Evolutionary conservation across 2,329 filamentous ascomycete genomes (phyloP).

Genomic region (Epichloe festucae): DNA sequence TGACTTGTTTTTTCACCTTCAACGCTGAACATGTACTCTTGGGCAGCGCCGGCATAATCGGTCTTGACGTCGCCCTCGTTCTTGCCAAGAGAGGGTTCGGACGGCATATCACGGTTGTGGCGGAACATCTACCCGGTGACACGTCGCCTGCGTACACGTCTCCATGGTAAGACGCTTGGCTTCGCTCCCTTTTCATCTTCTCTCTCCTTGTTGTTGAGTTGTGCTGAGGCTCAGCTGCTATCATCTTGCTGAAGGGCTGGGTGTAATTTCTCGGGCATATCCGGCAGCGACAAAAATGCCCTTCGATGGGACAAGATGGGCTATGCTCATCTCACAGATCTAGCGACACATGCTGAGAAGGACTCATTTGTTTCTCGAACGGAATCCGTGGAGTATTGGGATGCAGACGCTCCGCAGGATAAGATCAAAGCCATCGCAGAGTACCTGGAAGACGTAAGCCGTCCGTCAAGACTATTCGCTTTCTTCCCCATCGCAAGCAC

Average conservation of each 20-base stretch:
- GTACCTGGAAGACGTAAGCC: constrained; percentile 26
- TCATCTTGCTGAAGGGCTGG: constrained; percentile 20
- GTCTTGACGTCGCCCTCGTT: constrained; percentile 28
- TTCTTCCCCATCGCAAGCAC: too few species aligned
- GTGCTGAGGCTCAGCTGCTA: too few species aligned
- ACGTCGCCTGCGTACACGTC: constrained; percentile 4
- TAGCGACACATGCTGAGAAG: constrained; percentile 18
- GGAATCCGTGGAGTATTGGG: constrained; percentile 27
- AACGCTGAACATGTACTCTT: too few species aligned
- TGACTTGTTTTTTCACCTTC: too few species aligned
- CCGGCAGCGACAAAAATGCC: constrained; percentile 26
- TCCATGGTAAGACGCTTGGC: not conserved
- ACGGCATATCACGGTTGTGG: constrained; percentile 22
- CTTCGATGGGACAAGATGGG: constrained; percentile 28
- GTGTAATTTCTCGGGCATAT: constrained; percentile 32
- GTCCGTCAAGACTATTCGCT: constrained; percentile 1
- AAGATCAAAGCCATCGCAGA: constrained; percentile 28
- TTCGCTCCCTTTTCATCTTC: too few species aligned
- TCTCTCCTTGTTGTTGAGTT: too few species aligned
- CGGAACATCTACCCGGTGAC: constrained; percentile 28
- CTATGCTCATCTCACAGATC: constrained; percentile 23
- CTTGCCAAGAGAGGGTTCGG: constrained; percentile 34
- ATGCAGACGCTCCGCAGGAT: constrained; percentile 22
- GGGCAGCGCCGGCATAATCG: constrained; percentile 38
- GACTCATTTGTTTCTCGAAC: constrained; percentile 24